Evolutionary conservation across 2,329 filamentous ascomycete species (phyloP).

Genomic region (Ophiostoma sp.): DNA sequence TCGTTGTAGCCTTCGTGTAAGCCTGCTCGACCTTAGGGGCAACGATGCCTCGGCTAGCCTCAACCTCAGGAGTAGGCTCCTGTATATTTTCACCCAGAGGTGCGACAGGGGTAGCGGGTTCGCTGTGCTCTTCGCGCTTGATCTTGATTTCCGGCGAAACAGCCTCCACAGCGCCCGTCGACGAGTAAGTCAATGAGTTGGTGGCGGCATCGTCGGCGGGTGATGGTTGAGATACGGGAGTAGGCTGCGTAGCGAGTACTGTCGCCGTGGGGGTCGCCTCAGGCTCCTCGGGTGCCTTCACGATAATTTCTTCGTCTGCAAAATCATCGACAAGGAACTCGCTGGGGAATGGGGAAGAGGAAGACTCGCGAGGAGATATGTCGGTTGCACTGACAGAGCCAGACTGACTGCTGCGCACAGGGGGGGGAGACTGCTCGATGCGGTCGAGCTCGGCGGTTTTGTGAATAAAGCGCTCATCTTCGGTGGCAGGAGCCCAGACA

Average conservation of each 20-base stretch:
- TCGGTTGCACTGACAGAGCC: constrained; percentile 5
- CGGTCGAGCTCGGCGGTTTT: constrained; percentile 35
- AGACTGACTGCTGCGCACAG: not conserved
- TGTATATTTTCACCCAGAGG: not conserved
- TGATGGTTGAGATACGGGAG: not conserved
- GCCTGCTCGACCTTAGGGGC: not conserved
- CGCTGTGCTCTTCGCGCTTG: not conserved
- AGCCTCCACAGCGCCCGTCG: not conserved
- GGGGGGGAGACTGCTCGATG: constrained; percentile 29
- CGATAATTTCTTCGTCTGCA: not conserved
- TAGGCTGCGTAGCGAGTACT: not conserved
- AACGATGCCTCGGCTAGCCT: not conserved
- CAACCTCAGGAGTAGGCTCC: not conserved
- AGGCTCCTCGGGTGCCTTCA: too few species aligned
- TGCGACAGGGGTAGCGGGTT: not conserved
- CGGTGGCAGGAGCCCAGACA: constrained; percentile 44
- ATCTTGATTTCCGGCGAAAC: not conserved
- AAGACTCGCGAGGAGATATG: not conserved
- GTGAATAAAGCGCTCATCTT: constrained; percentile 34
- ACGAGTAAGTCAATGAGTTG: not conserved
- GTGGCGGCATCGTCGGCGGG: not conserved
- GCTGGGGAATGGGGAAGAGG: constrained; percentile 1
- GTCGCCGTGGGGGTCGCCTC: not conserved
- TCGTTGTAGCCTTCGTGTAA: not conserved
- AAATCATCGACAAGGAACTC: constrained; percentile 10